Percentiles rank a stretch among this genome's conserved stretches.
Conservation (phyloP, 1,139 yeast species). For the Candida albicans region DNA sequence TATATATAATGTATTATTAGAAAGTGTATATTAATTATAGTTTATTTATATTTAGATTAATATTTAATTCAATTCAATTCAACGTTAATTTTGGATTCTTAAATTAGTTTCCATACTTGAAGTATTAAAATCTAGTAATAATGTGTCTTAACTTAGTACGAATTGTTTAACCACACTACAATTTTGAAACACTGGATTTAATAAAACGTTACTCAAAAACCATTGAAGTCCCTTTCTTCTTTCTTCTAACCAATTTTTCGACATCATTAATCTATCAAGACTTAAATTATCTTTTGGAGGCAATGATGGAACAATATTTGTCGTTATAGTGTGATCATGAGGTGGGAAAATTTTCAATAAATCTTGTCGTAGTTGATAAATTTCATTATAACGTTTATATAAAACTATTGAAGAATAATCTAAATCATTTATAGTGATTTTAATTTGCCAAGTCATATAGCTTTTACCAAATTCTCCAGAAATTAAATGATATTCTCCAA, state of each 20-base stretch:
- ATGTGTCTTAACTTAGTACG: conserved; percentile 25
- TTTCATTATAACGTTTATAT: conserved; percentile 66
- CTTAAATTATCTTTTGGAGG: conserved; percentile 63
- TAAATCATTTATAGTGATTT: conserved; percentile 43
- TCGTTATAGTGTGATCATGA: no score
- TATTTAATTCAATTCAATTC: not conserved
- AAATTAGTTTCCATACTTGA: no score
- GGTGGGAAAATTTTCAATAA: conserved; percentile 24
- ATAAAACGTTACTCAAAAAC: conserved; percentile 64
- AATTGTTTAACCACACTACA: conserved; percentile 51
- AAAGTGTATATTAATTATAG: not conserved
- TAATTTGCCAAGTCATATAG: conserved; percentile 51
- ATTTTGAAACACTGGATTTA: conserved; percentile 61
- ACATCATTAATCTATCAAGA: conserved; percentile 48
- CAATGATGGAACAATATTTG: conserved; percentile 55
- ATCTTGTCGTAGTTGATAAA: conserved; percentile 47
- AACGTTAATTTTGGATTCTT: no score
- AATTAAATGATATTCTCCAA: conserved; percentile 40
- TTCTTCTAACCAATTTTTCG: conserved; percentile 52
- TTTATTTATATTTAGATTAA: not conserved
- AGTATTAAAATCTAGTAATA: not conserved
- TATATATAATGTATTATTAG: not conserved
- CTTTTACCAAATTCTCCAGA: conserved; percentile 40
- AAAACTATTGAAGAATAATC: conserved; percentile 49
- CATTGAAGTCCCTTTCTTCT: conserved; percentile 72